Evolutionary conservation across 257 asterid species (phyloP).

Genomic region (Lithospermum erythrorhizon): DNA sequence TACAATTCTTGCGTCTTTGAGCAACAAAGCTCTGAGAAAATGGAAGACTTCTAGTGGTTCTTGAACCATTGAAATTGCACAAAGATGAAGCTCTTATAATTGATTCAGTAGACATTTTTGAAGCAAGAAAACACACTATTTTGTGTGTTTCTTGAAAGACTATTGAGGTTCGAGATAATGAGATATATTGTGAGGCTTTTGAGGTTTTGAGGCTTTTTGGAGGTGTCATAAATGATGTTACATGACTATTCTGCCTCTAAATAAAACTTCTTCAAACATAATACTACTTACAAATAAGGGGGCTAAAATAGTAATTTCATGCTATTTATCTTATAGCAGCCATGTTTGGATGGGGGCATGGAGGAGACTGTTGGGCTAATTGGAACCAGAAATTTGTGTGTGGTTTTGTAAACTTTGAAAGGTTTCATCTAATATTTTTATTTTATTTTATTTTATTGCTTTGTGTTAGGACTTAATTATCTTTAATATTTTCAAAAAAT

Average conservation of each 20-base stretch:
- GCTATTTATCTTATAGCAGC: too few relatives aligned
- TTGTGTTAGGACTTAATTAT: too few relatives aligned
- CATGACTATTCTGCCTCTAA: too few relatives aligned
- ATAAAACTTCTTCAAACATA: too few relatives aligned
- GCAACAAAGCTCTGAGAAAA: slow-evolving; percentile 26
- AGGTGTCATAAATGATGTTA: too few relatives aligned
- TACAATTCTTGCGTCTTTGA: slow-evolving; percentile 29
- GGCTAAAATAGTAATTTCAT: too few relatives aligned
- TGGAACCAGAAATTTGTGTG: neutral
- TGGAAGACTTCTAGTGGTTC: slow-evolving; percentile 34
- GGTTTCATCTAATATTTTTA: too few relatives aligned
- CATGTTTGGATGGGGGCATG: neutral
- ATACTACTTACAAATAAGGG: too few relatives aligned
- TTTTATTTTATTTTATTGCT: neutral
- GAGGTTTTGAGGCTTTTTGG: neutral
- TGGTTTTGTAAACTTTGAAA: neutral
- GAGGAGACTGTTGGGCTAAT: neutral
- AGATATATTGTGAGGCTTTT: slow-evolving; percentile 7
- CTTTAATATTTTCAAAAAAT: too few relatives aligned
- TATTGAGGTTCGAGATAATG: slow-evolving; percentile 12
- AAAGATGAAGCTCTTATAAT: slow-evolving; percentile 46
- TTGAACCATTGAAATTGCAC: slow-evolving; percentile 47
- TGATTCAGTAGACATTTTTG: slow-evolving; percentile 61
- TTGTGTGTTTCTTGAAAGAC: neutral
- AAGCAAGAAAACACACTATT: neutral